These are phyloP conservation scores for Astragalus glycyphyllos DNA, from an alignment of 306 rosid genomes.

Conservation along the genomic window DNA sequence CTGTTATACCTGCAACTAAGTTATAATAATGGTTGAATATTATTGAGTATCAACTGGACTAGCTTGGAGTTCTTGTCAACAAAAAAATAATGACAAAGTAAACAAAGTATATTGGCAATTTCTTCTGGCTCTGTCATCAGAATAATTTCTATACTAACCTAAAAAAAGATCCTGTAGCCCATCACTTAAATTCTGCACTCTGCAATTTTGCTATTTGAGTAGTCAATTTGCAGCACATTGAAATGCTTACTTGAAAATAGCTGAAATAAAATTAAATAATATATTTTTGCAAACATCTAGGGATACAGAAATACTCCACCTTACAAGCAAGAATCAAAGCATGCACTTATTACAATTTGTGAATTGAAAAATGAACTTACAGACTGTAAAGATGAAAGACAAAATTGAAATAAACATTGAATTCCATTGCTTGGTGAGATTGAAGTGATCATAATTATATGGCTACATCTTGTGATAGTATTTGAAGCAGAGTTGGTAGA, in stretches of 20 bases:
- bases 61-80: background rate
- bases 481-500: slow-evolving; percentile 42
- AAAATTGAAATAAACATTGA: background rate
- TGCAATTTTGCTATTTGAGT: slow-evolving; percentile 33
- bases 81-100: background rate
- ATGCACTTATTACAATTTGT: no score
- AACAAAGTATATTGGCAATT: slow-evolving; percentile 2
- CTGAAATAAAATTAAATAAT: slow-evolving; percentile 3
- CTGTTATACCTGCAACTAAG: slow-evolving; percentile 22
- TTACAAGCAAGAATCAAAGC: no score
- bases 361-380: no score
- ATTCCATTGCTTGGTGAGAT: slow-evolving; percentile 5
- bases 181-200: slow-evolving; percentile 36
- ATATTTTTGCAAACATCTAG: slow-evolving; percentile 24
- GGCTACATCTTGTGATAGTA: slow-evolving; percentile 5
- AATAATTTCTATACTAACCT: slow-evolving; percentile 23
- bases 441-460: background rate
- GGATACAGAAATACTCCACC: background rate
- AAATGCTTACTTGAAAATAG: slow-evolving; percentile 25
- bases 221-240: slow-evolving; percentile 34
- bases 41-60: background rate
- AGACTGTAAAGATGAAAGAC: background rate
- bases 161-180: slow-evolving; percentile 27
- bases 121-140: slow-evolving; percentile 33
- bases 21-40: background rate